A percentile compares a stretch with the other conserved stretches of the same genome.
Conservation (phyloP, 2,329 filamentous ascomycete genomes). For the Bipolaris gigantea region DNA sequence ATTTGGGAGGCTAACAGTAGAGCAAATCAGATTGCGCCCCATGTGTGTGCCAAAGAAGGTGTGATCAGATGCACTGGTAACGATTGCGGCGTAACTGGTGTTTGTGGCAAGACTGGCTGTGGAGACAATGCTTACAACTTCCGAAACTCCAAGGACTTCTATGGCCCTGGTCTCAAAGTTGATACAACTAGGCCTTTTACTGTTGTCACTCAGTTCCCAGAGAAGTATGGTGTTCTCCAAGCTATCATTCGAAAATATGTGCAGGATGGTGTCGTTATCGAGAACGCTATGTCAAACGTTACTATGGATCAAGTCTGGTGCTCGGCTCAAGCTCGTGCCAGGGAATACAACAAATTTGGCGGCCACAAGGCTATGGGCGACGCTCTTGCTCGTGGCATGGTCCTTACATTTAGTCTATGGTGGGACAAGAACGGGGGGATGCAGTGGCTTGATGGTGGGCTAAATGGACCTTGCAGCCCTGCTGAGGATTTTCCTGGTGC, state of each 20-base stretch:
- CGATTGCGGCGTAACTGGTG: conserved; percentile 39
- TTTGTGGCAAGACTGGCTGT: conserved; percentile 45
- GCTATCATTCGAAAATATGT: conserved; percentile 68
- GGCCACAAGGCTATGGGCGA: conserved; percentile 52
- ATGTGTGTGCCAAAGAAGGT: conserved; percentile 52
- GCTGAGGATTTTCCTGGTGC: conserved; percentile 56
- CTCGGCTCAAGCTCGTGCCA: conserved; percentile 26
- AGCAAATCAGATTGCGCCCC: conserved; percentile 53
- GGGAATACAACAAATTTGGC: conserved; percentile 42
- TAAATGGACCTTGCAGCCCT: conserved; percentile 57
- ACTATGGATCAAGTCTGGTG: conserved; percentile 40
- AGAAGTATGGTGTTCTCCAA: conserved; percentile 58
- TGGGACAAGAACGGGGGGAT: conserved; percentile 57
- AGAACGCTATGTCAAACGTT: conserved; percentile 53
- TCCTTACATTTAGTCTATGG: conserved; percentile 59
- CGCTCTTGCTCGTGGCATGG: conserved; percentile 55
- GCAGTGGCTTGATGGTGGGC: conserved; percentile 59
- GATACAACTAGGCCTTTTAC: conserved; percentile 64
- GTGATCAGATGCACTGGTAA: conserved; percentile 49
- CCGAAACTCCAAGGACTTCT: conserved; percentile 30
- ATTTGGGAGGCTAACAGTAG: conserved; percentile 59
- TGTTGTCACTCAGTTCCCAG: conserved; percentile 69
- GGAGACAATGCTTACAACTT: conserved; percentile 39
- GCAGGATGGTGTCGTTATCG: conserved; percentile 62
- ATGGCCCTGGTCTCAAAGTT: conserved; percentile 49